phyloP scores from a whole-genome alignment of 148 eudicot species.

The Suaeda aralocaspica region DNA sequence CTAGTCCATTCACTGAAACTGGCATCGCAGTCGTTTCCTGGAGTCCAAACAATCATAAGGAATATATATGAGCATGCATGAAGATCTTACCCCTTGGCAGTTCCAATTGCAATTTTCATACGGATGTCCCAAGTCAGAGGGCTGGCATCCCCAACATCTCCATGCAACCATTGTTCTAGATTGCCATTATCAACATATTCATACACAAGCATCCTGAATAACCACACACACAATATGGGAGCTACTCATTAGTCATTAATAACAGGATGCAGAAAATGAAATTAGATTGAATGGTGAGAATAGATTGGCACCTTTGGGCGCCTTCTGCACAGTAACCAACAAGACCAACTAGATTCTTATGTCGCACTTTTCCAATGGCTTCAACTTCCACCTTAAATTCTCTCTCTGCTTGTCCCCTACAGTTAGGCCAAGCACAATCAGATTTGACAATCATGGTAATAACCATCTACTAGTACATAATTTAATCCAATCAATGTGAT shows the following conservation, averaged over 20 bases:
- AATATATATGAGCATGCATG: neutral
- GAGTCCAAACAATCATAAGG: neutral
- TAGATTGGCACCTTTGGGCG: conserved; percentile 51
- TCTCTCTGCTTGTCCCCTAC: conserved; percentile 93
- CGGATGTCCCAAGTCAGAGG: conserved; percentile 85
- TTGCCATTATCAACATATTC: conserved; percentile 87
- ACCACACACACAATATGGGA: conserved; percentile 11
- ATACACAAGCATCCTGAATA: conserved; percentile 78
- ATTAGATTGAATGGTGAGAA: neutral
- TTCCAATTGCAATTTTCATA: conserved; percentile 80
- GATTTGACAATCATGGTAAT: neutral
- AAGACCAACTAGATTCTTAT: conserved; percentile 87
- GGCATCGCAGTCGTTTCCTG: neutral
- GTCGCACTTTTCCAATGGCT: conserved; percentile 95
- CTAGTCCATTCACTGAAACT: neutral
- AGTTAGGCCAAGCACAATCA: conserved; percentile 12
- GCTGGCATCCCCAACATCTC: conserved; percentile 68
- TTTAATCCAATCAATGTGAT: neutral
- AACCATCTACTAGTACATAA: neutral
- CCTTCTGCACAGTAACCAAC: conserved; percentile 93
- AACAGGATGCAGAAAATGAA: neutral
- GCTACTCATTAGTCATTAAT: conserved; percentile 15
- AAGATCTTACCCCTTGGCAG: conserved; percentile 78
- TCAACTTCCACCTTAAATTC: conserved; percentile 99
- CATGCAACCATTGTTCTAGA: conserved; percentile 97